Base-by-base conservation (phyloP, 140 eudicot genomes). In the Stevia rebaudiana region DNA sequence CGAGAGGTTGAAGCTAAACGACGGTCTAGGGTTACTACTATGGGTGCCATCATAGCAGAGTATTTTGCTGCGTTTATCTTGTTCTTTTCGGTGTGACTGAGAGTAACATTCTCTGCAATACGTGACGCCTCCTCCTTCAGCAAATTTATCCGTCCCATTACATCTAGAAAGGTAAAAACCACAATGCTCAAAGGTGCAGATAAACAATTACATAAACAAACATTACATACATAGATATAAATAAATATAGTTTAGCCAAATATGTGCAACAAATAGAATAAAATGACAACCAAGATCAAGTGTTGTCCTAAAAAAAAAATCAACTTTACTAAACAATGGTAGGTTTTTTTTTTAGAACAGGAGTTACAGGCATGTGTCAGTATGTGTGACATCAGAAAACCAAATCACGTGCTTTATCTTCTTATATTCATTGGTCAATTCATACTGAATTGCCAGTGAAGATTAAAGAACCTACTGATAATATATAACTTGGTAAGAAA, bases 31-130 rank as follows among this genome's bases (percentile, higher is more conserved):
- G 86, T 95, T 52, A 94, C 99, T 36, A 94, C 76, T 49, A 86
- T 83, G 49, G 99, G 97, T 55, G 99, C 97, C 99, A 94, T 94
- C 99, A 94, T 94, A 58, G 99, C 99, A 10, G 97, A 81, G 77
- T 94, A 94, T 63, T 82, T 94, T 22, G 99, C 90, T 43, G 94
- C 95, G 35, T 82, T 94, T 63, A 94, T 94, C 72, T 85, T 94
- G 73, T 61, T 80, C 81, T 94, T 94, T 84, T 94, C 97, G 17
- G 72, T 81, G 53, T 88, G 88, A 68, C 84, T 86, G 55, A 94
- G 97, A 50, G 99, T 94, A 12, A 40, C 61, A 68, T 83, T 94
- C 74, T 83, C 94, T 13, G 95, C 81, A 36, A 86, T 82, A 64
- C 99, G 84, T 42, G 86, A 81, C 12, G 99, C 99, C 65, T 94